Evolutionary conservation across 805 yeast species (phyloP).

Genomic region (Saturnispora mendoncae): DNA sequence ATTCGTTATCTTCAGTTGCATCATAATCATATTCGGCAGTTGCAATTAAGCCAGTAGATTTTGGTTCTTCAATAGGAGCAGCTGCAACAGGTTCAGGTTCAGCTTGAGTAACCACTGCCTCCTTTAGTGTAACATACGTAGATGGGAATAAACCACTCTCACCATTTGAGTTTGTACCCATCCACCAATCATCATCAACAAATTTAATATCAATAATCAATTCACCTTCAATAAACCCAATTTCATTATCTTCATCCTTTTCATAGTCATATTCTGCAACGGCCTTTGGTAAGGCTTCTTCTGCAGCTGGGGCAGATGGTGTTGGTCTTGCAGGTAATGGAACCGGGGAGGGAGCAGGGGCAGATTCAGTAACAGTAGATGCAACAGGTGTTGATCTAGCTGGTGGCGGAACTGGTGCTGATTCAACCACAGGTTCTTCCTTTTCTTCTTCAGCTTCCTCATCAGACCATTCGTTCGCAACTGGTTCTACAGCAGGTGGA

Average conservation of each 20-base stretch:
- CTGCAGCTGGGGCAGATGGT: slow-evolving; percentile 10
- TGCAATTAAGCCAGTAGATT: slow-evolving; percentile 36
- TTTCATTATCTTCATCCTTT: slow-evolving; percentile 70
- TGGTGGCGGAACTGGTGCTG: slow-evolving; percentile 19
- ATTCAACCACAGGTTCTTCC: slow-evolving; percentile 16
- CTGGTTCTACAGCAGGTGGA: slow-evolving; percentile 10
- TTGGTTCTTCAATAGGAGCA: slow-evolving; percentile 7
- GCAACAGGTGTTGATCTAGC: slow-evolving; percentile 18
- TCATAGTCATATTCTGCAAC: slow-evolving; percentile 74
- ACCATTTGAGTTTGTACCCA: slow-evolving; percentile 30
- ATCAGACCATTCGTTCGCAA: slow-evolving; percentile 14
- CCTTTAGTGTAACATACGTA: slow-evolving; percentile 37
- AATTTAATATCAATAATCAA: slow-evolving; percentile 54
- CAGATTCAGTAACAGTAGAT: slow-evolving; percentile 8
- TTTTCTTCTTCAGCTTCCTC: slow-evolving; percentile 21
- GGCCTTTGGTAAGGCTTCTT: slow-evolving; percentile 36
- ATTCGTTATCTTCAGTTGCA: slow-evolving; percentile 88
- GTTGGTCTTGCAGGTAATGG: slow-evolving; percentile 14
- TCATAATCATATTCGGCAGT: slow-evolving; percentile 72
- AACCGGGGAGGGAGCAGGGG: slow-evolving; percentile 9
- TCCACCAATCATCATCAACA: slow-evolving; percentile 71
- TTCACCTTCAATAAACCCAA: slow-evolving; percentile 60
- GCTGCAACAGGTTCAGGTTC: slow-evolving; percentile 14
- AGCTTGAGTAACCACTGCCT: slow-evolving; percentile 18
- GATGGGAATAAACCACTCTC: slow-evolving; percentile 52